Evolutionary conservation across 2,329 filamentous ascomycete species (phyloP).

Genomic region (Nemania abortiva): DNA sequence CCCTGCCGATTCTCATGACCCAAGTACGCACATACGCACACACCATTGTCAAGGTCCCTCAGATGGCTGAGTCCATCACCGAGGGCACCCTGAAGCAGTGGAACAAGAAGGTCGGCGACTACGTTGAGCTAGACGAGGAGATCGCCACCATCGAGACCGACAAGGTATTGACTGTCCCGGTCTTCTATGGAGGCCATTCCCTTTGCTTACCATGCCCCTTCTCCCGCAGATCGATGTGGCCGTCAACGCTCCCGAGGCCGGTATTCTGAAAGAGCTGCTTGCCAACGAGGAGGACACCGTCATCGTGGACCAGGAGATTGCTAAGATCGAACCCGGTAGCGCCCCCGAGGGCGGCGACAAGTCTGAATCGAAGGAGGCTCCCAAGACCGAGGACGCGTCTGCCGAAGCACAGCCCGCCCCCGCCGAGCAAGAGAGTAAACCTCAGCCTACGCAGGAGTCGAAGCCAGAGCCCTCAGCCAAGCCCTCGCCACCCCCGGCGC

Average conservation of each 20-base stretch:
- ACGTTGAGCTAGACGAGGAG: constrained; percentile 94
- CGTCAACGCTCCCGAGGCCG: constrained; percentile 92
- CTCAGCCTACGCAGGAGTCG: constrained; percentile 50
- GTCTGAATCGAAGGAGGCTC: constrained; percentile 70
- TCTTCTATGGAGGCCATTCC: constrained; percentile 1
- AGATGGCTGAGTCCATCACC: constrained; percentile 99
- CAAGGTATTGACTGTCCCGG: constrained; percentile 72
- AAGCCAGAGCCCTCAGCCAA: constrained; percentile 56
- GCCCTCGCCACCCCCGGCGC: constrained; percentile 52
- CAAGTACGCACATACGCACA: constrained; percentile 78
- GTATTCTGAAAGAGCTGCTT: constrained; percentile 90
- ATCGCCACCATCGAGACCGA: constrained; percentile 99
- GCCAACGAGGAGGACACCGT: constrained; percentile 96
- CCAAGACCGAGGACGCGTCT: constrained; percentile 60
- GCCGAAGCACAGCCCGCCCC: constrained; percentile 59
- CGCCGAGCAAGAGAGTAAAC: constrained; percentile 50
- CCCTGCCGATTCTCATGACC: constrained; percentile 65
- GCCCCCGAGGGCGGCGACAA: constrained; percentile 68
- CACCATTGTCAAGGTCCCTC: constrained; percentile 89
- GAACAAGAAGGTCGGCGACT: constrained; percentile 91
- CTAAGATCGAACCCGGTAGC: constrained; percentile 85
- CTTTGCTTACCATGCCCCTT: constrained; percentile 30
- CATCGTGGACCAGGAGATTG: constrained; percentile 89
- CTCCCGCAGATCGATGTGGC: constrained; percentile 86
- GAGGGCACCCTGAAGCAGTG: constrained; percentile 98